These are phyloP conservation scores for Arthrobotrys megalospora DNA, from an alignment of 2,329 filamentous ascomycete species.

Conservation along the genomic window DNA sequence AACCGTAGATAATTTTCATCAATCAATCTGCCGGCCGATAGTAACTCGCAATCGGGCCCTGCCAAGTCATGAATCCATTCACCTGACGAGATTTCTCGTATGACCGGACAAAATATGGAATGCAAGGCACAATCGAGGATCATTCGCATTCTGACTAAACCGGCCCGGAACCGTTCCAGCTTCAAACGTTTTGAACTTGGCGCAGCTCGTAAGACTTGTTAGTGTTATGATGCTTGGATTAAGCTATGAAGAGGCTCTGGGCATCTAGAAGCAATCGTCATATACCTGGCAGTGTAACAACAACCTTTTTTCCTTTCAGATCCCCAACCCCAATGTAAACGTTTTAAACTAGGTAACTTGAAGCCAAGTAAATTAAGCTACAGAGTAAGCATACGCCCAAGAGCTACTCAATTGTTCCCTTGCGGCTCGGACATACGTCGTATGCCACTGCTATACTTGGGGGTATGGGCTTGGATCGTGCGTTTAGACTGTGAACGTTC, in stretches of 20 bases:
- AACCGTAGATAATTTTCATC: background rate
- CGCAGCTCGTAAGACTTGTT: constrained; percentile 4
- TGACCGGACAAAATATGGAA: background rate
- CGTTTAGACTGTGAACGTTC: background rate
- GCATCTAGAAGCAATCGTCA: constrained; percentile 23
- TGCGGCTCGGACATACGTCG: constrained; percentile 22
- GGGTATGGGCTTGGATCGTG: background rate
- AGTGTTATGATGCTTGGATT: background rate
- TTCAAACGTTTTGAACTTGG: constrained; percentile 13
- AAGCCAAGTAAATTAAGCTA: constrained; percentile 23
- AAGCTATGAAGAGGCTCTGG: background rate
- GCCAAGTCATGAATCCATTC: background rate
- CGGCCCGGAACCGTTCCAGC: background rate
- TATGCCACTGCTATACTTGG: background rate
- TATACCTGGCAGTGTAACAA: constrained; percentile 31
- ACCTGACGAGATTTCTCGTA: background rate
- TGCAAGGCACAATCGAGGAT: background rate
- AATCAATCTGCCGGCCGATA: background rate
- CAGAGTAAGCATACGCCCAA: constrained; percentile 23
- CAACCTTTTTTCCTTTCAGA: background rate
- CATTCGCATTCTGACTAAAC: background rate
- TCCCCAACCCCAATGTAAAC: background rate
- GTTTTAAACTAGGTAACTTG: background rate
- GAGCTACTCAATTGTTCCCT: background rate
- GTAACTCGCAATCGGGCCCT: constrained; percentile 8